phyloP scores from a whole-genome alignment of 371 early-diverging fungal species.

The Mortierella sp. region DNA sequence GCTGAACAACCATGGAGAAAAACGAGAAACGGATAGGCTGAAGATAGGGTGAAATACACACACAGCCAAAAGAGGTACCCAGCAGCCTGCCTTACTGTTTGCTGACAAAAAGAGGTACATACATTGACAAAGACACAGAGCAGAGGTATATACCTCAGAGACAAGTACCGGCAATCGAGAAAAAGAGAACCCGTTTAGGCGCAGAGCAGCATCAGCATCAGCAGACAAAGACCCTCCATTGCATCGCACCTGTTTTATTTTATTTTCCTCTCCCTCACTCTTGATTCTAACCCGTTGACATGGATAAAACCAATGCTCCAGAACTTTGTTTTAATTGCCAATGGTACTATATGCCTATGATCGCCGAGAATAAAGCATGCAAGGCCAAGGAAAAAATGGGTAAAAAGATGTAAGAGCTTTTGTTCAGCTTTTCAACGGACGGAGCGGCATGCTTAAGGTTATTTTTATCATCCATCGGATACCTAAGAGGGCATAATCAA shows the following conservation, averaged over 20 bases:
- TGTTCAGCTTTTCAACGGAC: not conserved
- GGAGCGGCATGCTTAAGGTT: slow-evolving; percentile 4
- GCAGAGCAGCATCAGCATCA: not conserved
- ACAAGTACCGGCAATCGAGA: not conserved
- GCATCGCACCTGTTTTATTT: not conserved
- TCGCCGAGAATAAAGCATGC: slow-evolving; percentile 4
- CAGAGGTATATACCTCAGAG: not conserved
- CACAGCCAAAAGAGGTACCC: not conserved
- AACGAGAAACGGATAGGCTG: slow-evolving; percentile 3
- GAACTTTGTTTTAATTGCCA: not conserved
- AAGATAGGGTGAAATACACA: not conserved
- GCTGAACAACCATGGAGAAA: not conserved
- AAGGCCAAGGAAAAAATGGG: not conserved
- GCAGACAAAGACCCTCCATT: too few relatives aligned
- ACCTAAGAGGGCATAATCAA: not conserved
- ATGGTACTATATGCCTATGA: not conserved
- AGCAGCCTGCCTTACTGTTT: too few relatives aligned
- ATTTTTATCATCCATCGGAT: slow-evolving; percentile 4
- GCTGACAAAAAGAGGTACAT: not conserved
- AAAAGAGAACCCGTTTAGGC: slow-evolving; percentile 1
- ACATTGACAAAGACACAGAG: not conserved
- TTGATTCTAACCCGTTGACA: not conserved
- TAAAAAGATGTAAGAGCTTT: not conserved
- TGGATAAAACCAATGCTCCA: not conserved
- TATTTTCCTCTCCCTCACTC: not conserved